A percentile compares a stretch with the other conserved stretches of the same genome.
Evolutionary conservation across 371 early-diverging fungal species (phyloP).

Genomic region (Funneliformis caledonium): DNA sequence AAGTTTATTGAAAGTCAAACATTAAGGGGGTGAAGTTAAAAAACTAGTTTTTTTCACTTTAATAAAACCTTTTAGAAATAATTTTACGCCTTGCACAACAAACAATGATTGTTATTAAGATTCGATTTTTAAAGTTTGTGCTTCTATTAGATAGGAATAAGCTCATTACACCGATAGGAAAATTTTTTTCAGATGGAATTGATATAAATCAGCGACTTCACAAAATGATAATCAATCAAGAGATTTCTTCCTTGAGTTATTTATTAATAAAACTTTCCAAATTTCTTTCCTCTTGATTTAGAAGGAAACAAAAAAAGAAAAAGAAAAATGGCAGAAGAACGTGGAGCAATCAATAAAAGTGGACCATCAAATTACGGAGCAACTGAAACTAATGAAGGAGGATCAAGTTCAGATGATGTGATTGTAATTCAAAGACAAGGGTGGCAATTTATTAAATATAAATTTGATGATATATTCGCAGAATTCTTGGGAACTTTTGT

Average conservation of each 20-base stretch:
- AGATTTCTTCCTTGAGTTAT: background rate
- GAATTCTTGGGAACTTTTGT: constrained; percentile 84
- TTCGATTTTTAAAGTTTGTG: no score
- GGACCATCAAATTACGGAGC: background rate
- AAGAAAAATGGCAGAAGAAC: constrained; percentile 12
- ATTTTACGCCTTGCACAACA: background rate
- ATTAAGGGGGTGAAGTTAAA: no score
- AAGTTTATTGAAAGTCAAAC: no score
- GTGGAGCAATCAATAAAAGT: background rate
- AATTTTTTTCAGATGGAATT: background rate
- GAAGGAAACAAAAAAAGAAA: background rate
- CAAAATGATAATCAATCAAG: background rate
- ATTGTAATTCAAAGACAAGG: background rate
- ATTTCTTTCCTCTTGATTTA: background rate
- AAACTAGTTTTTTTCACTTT: no score
- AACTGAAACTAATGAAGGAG: background rate
- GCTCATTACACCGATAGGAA: background rate
- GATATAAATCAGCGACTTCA: background rate
- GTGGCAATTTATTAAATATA: constrained; percentile 12
- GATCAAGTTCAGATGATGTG: background rate
- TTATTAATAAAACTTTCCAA: background rate
- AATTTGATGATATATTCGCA: constrained; percentile 73
- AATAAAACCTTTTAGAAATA: no score
- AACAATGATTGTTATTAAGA: background rate
- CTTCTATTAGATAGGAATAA: background rate